Evolutionary conservation across 805 yeast genomes (phyloP).

Genomic region (Yamadazyma sp.): DNA sequence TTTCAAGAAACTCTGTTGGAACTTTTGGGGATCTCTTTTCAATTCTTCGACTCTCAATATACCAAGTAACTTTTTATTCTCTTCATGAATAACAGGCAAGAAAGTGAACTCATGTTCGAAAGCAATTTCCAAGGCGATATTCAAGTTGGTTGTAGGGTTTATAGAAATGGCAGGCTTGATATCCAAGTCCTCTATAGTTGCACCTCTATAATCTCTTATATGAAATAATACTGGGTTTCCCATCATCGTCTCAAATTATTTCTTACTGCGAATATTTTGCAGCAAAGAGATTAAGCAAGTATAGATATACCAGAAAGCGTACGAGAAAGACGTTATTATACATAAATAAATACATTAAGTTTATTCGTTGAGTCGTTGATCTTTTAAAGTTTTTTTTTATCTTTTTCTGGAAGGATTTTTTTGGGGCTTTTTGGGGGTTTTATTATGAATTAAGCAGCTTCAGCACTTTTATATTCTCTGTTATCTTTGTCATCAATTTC

Average conservation of each 20-base stretch:
- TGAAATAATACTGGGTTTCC: conserved; percentile 20
- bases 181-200: conserved; percentile 59
- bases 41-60: conserved; percentile 46
- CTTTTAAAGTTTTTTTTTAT: no score
- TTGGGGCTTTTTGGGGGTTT: no score
- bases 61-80: conserved; percentile 43
- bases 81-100: conserved; percentile 51
- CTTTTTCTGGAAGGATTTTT: no score
- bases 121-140: conserved; percentile 52
- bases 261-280: neutral
- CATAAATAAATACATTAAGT: conserved; percentile 1
- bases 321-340: neutral
- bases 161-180: conserved; percentile 56
- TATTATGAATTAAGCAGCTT: conserved; percentile 34
- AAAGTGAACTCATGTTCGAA: conserved; percentile 53
- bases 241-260: no score
- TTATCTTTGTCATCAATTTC: conserved; percentile 26
- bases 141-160: conserved; percentile 44
- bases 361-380: no score
- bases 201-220: conserved; percentile 42
- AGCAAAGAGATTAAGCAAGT: no score
- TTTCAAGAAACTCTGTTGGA: conserved; percentile 19
- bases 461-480: conserved; percentile 26
- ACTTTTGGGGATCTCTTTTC: conserved; percentile 27
- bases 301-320: no score